Evolutionary conservation across 345 rosid species (phyloP).

Genomic region (Sisymbrium irio): DNA sequence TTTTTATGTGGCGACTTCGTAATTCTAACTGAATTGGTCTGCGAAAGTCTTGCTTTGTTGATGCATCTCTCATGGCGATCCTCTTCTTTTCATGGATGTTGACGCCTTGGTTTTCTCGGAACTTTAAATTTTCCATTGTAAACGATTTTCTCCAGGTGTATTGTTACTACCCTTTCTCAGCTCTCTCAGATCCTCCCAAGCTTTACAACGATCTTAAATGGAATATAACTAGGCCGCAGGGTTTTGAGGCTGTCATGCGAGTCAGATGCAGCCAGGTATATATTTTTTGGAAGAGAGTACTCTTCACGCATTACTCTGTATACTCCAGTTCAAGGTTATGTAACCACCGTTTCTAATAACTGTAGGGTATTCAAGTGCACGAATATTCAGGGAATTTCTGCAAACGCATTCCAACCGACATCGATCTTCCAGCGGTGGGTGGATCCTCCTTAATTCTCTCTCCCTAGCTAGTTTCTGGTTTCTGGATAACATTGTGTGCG

Average conservation of each 20-base stretch:
- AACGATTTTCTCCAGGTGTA: constrained; percentile 59
- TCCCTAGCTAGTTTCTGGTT: not conserved
- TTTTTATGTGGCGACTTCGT: not conserved
- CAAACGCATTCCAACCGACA: constrained; percentile 53
- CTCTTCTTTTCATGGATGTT: not conserved
- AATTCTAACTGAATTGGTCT: not conserved
- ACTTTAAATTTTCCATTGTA: not conserved
- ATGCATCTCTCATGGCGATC: constrained; percentile 7
- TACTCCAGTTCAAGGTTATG: constrained; percentile 1
- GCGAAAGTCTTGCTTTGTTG: not conserved
- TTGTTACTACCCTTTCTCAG: constrained; percentile 78
- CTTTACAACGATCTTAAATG: constrained; percentile 95
- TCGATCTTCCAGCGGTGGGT: constrained; percentile 34
- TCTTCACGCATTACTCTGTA: constrained; percentile 6
- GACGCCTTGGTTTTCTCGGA: not conserved
- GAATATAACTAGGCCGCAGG: constrained; percentile 97
- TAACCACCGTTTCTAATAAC: constrained; percentile 1
- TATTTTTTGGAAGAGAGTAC: constrained; percentile 8
- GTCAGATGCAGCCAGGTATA: constrained; percentile 96
- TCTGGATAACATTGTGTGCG: not conserved
- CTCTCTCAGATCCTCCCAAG: constrained; percentile 83
- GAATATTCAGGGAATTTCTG: constrained; percentile 94
- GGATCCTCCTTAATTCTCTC: constrained; percentile 7
- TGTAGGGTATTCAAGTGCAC: constrained; percentile 93
- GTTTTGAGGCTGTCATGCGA: constrained; percentile 97